These are phyloP conservation scores for Candida sp. DNA, from an alignment of 1,139 yeast species.

Conservation along the genomic window DNA sequence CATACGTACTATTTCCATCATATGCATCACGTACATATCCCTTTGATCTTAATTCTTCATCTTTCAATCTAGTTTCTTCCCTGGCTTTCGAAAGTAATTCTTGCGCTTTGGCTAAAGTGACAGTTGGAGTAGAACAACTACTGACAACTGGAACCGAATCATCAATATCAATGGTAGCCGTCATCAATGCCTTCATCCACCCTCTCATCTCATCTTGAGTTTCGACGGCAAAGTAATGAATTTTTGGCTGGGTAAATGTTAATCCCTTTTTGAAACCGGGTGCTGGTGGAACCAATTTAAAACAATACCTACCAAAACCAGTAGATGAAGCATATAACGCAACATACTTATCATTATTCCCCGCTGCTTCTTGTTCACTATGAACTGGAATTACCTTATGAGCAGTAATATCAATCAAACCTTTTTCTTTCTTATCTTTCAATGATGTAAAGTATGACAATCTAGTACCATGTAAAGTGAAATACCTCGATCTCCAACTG, in stretches of 20 bases:
- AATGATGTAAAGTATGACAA: conserved; percentile 83
- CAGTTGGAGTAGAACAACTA: conserved; percentile 93
- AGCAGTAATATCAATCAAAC: conserved; percentile 92
- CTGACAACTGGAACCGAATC: conserved; percentile 93
- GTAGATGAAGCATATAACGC: conserved; percentile 90
- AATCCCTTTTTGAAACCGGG: conserved; percentile 96
- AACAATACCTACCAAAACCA: conserved; percentile 89
- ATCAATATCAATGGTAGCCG: conserved; percentile 95
- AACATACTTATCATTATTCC: conserved; percentile 70
- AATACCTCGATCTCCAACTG: conserved; percentile 91
- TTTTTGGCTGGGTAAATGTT: conserved; percentile 94
- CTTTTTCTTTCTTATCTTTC: conserved; percentile 81
- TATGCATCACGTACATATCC: conserved; percentile 32
- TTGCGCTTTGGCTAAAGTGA: conserved; percentile 81
- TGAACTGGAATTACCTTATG: conserved; percentile 74
- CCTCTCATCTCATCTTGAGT: conserved; percentile 86
- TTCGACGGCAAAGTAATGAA: conserved; percentile 95
- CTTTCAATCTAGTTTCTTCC: conserved; percentile 63
- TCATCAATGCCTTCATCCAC: conserved; percentile 95
- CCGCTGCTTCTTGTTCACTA: conserved; percentile 51
- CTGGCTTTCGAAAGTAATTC: conserved; percentile 80
- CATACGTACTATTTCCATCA: conserved; percentile 9
- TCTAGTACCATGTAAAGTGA: conserved; percentile 89
- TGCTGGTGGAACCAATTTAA: conserved; percentile 93
- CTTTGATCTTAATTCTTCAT: conserved; percentile 46